These are phyloP conservation scores for Ashbya aceris DNA, from an alignment of 1,139 yeast species.

Conservation along the genomic window DNA sequence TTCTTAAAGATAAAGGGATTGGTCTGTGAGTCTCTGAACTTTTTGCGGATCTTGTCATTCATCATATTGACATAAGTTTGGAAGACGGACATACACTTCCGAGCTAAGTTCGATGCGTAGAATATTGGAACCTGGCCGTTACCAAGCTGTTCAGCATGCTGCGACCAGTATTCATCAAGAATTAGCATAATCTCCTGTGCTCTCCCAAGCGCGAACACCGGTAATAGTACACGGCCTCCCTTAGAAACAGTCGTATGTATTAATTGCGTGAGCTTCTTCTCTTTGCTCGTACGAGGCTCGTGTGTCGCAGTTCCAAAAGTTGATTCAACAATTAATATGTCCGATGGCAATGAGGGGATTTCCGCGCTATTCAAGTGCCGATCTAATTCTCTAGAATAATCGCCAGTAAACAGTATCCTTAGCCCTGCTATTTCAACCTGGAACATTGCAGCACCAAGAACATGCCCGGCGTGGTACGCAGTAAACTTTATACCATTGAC, in stretches of 20 bases:
- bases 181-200: slow-evolving; percentile 89
- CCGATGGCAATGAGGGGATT: slow-evolving; percentile 83
- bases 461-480: slow-evolving; percentile 99
- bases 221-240: slow-evolving; percentile 88
- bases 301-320: slow-evolving; percentile 98
- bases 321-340: slow-evolving; percentile 84
- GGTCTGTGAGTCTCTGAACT: slow-evolving; percentile 62
- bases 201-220: slow-evolving; percentile 93
- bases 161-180: slow-evolving; percentile 89
- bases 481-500: slow-evolving; percentile 84
- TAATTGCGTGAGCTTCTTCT: slow-evolving; percentile 64
- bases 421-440: slow-evolving; percentile 91
- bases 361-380: slow-evolving; percentile 94
- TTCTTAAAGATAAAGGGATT: slow-evolving; percentile 89
- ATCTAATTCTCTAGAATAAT: slow-evolving; percentile 90
- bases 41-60: slow-evolving; percentile 81
- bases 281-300: slow-evolving; percentile 82
- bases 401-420: slow-evolving; percentile 87
- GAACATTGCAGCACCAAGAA: slow-evolving; percentile 96
- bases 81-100: slow-evolving; percentile 94
- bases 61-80: slow-evolving; percentile 95
- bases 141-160: slow-evolving; percentile 68
- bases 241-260: slow-evolving; percentile 77
- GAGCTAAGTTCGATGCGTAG: slow-evolving; percentile 88
- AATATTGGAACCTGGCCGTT: slow-evolving; percentile 60